Evolutionary conservation across 163 green algal species (phyloP).

Genomic region (Prototheca cutis): DNA sequence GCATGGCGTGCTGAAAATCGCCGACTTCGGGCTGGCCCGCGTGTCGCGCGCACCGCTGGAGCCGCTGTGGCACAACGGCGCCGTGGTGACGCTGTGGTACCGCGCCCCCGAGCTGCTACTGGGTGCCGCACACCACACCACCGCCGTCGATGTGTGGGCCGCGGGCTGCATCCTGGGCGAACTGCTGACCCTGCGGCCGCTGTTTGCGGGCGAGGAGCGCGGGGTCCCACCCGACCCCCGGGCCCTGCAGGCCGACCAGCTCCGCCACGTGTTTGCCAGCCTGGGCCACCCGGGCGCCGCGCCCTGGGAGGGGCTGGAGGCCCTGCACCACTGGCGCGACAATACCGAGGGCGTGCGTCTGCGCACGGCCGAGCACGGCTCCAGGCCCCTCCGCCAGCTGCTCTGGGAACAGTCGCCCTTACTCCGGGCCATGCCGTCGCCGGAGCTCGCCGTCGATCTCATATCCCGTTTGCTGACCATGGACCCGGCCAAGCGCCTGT

Average conservation of each 20-base stretch:
- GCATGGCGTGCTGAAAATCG: conserved; percentile 12
- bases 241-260: conserved; percentile 56
- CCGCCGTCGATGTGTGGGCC: conserved; percentile 29
- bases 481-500: conserved; percentile 23
- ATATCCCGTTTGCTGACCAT: conserved; percentile 22
- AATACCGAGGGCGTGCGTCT: conserved; percentile 48
- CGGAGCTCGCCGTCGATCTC: conserved; percentile 20
- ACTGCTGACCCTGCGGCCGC: conserved; percentile 19
- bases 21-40: conserved; percentile 29
- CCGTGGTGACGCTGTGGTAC: conserved; percentile 74
- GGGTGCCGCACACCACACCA: conserved; percentile 37
- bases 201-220: conserved; percentile 16
- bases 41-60: conserved; percentile 55
- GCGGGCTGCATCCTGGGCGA: conserved; percentile 30
- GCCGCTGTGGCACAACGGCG: conserved; percentile 66
- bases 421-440: conserved; percentile 4
- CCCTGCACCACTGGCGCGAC: conserved; percentile 46
- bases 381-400: conserved; percentile 7
- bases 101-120: conserved; percentile 50
- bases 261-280: conserved; percentile 49
- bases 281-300: conserved; percentile 44
- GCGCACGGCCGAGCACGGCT: conserved; percentile 16
- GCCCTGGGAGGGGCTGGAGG: conserved; percentile 40
- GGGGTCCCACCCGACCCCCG: neutral
- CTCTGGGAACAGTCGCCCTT: conserved; percentile 18